phyloP scores from a whole-genome alignment of 805 yeast genomes.

The Teunomyces cretensis region DNA sequence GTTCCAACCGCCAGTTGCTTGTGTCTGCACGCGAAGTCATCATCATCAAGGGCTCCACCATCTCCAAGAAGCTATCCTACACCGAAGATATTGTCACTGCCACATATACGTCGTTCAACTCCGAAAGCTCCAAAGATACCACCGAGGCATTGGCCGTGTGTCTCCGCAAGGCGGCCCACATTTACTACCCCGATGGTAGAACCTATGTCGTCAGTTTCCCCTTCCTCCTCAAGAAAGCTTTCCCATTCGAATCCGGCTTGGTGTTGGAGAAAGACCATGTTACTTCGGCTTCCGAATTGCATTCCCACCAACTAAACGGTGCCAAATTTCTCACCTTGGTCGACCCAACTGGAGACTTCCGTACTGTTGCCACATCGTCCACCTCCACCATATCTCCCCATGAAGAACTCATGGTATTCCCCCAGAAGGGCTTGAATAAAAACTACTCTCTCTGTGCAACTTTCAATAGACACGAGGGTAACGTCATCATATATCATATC shows the following conservation, averaged over 20 bases:
- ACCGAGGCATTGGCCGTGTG: constrained; percentile 57
- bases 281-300: not conserved
- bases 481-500: constrained; percentile 55
- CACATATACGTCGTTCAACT: constrained; percentile 55
- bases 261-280: constrained; percentile 52
- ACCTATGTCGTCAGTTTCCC: constrained; percentile 67
- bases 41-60: constrained; percentile 46
- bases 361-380: constrained; percentile 68
- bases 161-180: constrained; percentile 56
- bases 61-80: constrained; percentile 49
- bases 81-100: constrained; percentile 58
- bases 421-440: constrained; percentile 35
- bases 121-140: constrained; percentile 6
- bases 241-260: constrained; percentile 67
- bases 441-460: constrained; percentile 53
- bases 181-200: constrained; percentile 62
- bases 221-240: constrained; percentile 57
- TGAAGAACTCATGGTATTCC: constrained; percentile 60
- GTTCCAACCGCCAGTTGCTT: constrained; percentile 34
- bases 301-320: constrained; percentile 20
- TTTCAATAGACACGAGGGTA: constrained; percentile 44
- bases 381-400: constrained; percentile 59
- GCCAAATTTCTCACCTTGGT: constrained; percentile 61
- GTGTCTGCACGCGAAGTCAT: constrained; percentile 44
- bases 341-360: constrained; percentile 75